Evolutionary conservation across 225 moss, liverwort and hornwort species (phyloP).

Genomic region (Bryum argenteum): DNA sequence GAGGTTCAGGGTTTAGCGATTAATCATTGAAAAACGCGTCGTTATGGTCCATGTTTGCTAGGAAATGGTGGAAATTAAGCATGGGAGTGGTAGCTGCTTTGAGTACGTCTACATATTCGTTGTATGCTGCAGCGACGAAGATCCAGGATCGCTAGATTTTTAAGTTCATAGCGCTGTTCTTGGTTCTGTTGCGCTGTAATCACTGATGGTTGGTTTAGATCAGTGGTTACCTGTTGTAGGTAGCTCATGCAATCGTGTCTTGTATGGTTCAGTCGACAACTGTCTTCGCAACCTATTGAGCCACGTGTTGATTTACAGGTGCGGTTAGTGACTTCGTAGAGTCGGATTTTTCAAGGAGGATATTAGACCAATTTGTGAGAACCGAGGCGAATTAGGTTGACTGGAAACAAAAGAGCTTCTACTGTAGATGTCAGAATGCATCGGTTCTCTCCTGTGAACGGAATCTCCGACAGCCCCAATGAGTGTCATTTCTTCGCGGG

Average conservation of each 20-base stretch:
- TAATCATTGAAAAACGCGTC: background rate
- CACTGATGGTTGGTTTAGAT: constrained; percentile 6
- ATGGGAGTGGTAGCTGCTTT: constrained; percentile 16
- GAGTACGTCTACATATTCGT: constrained; percentile 12
- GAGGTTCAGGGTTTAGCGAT: constrained; percentile 41
- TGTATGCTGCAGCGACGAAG: constrained; percentile 20
- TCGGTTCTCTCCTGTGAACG: constrained; percentile 16
- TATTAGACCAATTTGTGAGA: constrained; percentile 1
- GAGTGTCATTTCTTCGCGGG: constrained; percentile 25
- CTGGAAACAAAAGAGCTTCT: constrained; percentile 12
- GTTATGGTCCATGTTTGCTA: constrained; percentile 3
- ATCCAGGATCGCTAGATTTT: background rate
- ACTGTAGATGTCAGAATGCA: constrained; percentile 34
- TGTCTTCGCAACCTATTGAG: constrained; percentile 18
- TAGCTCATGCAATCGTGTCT: constrained; percentile 5
- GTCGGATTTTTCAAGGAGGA: constrained; percentile 9
- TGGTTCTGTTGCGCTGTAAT: background rate
- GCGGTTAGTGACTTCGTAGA: constrained; percentile 14
- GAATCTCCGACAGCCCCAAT: constrained; percentile 11
- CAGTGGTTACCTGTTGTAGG: background rate
- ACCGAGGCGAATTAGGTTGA: background rate
- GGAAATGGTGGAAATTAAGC: constrained; percentile 23
- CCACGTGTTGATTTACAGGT: constrained; percentile 26
- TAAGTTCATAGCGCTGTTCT: too few relatives aligned
- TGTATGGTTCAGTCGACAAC: constrained; percentile 10